Conservation (phyloP, 805 yeast species). For the Isabelozyma pseudorhagii region DNA sequence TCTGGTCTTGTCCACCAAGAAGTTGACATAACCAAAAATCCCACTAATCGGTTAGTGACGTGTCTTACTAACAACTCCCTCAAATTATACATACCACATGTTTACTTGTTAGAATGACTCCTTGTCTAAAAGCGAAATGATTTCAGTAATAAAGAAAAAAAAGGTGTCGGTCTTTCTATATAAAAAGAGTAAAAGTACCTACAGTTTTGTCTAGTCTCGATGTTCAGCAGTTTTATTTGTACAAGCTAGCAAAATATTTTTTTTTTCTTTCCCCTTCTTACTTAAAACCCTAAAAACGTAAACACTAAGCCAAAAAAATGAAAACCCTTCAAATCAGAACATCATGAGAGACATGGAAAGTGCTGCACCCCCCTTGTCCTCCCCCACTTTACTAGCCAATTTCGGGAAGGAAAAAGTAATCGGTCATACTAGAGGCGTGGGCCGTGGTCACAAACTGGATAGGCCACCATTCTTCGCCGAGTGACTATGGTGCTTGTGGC, state of each 20-base stretch:
- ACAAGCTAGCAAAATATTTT: not conserved
- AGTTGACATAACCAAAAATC: slow-evolving; percentile 96
- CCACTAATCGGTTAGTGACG: slow-evolving; percentile 56
- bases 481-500: too few relatives aligned
- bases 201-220: not conserved
- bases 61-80: not conserved
- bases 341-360: not conserved
- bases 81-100: slow-evolving; percentile 8
- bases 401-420: too few relatives aligned
- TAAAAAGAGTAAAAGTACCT: not conserved
- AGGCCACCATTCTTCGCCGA: too few relatives aligned
- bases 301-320: not conserved
- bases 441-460: not conserved
- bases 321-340: not conserved
- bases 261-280: too few relatives aligned
- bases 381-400: too few relatives aligned
- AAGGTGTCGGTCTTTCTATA: not conserved
- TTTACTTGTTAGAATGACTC: not conserved
- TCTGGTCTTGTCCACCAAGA: slow-evolving; percentile 84
- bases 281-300: not conserved
- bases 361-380: not conserved
- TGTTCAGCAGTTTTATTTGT: not conserved
- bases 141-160: not conserved
- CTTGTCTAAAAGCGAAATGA: not conserved
- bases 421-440: not conserved